phyloP scores from a whole-genome alignment of 441 rosid species.

The Brassica hybrid region DNA sequence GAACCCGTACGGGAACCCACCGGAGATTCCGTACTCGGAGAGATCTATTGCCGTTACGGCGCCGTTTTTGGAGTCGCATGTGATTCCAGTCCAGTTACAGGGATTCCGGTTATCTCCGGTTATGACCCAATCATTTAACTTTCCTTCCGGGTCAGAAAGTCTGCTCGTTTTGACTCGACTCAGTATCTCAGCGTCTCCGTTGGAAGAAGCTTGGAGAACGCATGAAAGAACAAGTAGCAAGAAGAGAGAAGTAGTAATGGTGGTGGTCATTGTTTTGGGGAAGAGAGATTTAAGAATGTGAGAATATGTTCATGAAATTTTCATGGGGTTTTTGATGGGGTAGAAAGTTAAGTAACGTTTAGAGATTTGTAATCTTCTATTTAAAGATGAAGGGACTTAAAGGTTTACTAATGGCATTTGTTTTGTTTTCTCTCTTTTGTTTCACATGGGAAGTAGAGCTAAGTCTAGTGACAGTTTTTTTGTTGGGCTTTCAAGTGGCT shows the following conservation, averaged over 20 bases:
- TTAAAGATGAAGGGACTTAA: conserved; percentile 26
- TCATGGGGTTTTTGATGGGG: not conserved
- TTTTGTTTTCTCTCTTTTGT: not conserved
- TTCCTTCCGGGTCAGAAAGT: conserved; percentile 51
- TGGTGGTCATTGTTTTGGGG: conserved; percentile 24
- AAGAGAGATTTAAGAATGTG: conserved; percentile 4
- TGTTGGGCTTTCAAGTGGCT: not conserved
- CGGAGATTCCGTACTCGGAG: conserved; percentile 46
- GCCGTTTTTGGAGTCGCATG: conserved; percentile 45
- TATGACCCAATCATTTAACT: conserved; percentile 56
- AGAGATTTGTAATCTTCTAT: not conserved
- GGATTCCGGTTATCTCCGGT: conserved; percentile 43
- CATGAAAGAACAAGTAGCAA: conserved; percentile 25
- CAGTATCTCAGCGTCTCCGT: conserved; percentile 57
- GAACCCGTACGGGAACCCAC: conserved; percentile 62
- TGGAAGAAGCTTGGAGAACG: conserved; percentile 37
- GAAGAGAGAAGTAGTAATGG: not conserved
- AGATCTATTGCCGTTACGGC: conserved; percentile 52
- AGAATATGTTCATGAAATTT: conserved; percentile 1
- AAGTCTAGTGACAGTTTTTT: conserved; percentile 15
- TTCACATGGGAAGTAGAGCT: conserved; percentile 39
- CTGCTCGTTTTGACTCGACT: conserved; percentile 47
- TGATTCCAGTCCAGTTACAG: conserved; percentile 73
- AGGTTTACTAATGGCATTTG: conserved; percentile 16
- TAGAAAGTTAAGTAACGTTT: conserved; percentile 21